Evolutionary conservation across 495 filamentous ascomycete species (phyloP), one percentile per base, ranked within the genome.

Genomic region (Hypoxylon fragiforme): DNA sequence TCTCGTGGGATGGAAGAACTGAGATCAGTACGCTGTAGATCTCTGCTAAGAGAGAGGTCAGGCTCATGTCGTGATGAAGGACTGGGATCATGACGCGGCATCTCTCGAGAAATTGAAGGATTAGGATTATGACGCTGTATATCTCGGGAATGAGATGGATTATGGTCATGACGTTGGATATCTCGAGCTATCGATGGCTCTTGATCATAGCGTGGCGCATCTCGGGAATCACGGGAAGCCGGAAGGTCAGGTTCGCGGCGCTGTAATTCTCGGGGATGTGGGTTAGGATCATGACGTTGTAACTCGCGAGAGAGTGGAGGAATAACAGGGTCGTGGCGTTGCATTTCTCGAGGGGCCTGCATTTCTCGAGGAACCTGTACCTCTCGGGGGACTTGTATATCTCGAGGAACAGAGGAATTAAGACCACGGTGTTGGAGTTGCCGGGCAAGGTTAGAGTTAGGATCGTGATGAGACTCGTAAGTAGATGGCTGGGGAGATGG

Each of bases 391-490:
- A 28, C 24, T 20, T 37, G 52, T 9, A 50, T 20, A 5, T 60
- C 57, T 12, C 57, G 39, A 24, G 57, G 21, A n/a, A 18, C 12
- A 39, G 57, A 39, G 9, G 45, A 40, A 13, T 45, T 39, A 9
- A 45, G 50, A 0, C 51, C 57, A 13, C 50, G 50, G 18, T 50
- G 57, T 51, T 55, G 50, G 4, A 61, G 36, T 7, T 61, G 44
- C 24, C 58, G 58, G 8, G 83, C 85, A 18, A 91, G 72, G 14
- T 81, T 77, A 18, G 85, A 85, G 56, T 89, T 78, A 8, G 89
- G 86, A 62, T 95, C 90, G 67, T 95, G 87, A 56, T 96, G 90
- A 32, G 90, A 92, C 63, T 95, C 90, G 52, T 87, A 92, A 0
- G 86, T 87, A 11, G 91, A 95, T 6, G 80, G 79, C 48, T 81